Percentiles rank a stretch among this genome's conserved stretches.
These are phyloP conservation scores for Kitagawia praeruptora DNA, from an alignment of 129 eudicot species.

Conservation along the genomic window DNA sequence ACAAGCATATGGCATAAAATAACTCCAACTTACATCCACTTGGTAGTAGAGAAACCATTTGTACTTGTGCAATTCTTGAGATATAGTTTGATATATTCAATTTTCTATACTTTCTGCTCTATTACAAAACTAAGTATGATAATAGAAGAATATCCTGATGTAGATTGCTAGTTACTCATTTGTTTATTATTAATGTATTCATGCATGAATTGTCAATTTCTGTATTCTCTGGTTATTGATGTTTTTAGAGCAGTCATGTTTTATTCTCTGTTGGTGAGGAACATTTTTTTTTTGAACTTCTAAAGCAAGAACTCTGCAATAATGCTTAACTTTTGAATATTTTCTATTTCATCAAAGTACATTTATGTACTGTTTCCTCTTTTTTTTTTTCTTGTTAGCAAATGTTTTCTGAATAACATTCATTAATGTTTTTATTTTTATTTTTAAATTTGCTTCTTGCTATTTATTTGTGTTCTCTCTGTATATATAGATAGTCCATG, in stretches of 20 bases:
- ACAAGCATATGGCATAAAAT: not conserved
- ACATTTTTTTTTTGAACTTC: not conserved
- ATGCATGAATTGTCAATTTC: not conserved
- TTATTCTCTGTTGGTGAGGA: not conserved
- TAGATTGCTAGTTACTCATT: not conserved
- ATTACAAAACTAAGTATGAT: not conserved
- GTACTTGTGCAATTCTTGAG: not conserved
- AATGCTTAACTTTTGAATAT: not conserved
- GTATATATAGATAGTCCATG: not conserved
- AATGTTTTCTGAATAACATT: too few relatives aligned
- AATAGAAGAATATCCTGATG: not conserved
- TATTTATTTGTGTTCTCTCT: not conserved
- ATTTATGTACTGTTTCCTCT: not conserved
- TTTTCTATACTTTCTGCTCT: not conserved
- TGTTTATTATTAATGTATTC: not conserved
- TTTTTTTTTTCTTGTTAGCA: not conserved
- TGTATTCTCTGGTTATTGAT: not conserved
- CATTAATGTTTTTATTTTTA: too few relatives aligned
- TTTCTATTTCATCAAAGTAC: not conserved
- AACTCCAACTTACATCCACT: not conserved
- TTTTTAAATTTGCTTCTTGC: too few relatives aligned
- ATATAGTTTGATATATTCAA: not conserved
- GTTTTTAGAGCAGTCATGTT: not conserved
- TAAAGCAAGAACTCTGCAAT: not conserved
- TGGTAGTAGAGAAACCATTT: not conserved